Evolutionary conservation across 2,329 filamentous ascomycete species (phyloP).

Genomic region (Clonostachys chloroleuca): DNA sequence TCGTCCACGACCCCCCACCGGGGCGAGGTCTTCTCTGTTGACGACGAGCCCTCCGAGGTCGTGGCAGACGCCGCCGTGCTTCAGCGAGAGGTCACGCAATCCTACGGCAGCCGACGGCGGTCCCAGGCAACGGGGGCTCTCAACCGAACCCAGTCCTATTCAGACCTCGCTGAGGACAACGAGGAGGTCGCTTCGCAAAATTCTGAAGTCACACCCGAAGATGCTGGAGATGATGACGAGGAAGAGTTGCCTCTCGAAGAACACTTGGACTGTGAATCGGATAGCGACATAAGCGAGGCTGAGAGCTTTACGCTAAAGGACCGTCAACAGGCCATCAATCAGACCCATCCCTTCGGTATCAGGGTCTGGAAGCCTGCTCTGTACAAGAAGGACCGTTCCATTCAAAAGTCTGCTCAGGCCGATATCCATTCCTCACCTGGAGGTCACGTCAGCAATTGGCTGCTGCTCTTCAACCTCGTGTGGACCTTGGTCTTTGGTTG

Average conservation of each 20-base stretch:
- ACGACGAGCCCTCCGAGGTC: slow-evolving; percentile 81
- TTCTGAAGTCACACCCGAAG: slow-evolving; percentile 2
- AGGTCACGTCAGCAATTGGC: slow-evolving; percentile 76
- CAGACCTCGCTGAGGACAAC: slow-evolving; percentile 12
- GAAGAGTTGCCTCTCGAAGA: slow-evolving; percentile 40
- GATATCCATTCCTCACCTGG: slow-evolving; percentile 96
- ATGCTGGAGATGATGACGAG: slow-evolving; percentile 13
- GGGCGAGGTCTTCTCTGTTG: slow-evolving; percentile 83
- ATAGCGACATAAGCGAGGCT: slow-evolving; percentile 77
- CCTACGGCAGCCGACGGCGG: slow-evolving; percentile 22
- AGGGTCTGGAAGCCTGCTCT: slow-evolving; percentile 97
- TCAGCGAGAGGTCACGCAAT: slow-evolving; percentile 26
- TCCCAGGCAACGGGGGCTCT: slow-evolving; percentile 21
- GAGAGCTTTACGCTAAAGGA: slow-evolving; percentile 98
- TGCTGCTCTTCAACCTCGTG: slow-evolving; percentile 81
- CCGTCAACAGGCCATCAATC: slow-evolving; percentile 94
- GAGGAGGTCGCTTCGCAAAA: slow-evolving; percentile 3
- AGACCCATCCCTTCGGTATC: slow-evolving; percentile 98
- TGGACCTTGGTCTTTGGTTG: slow-evolving; percentile 94
- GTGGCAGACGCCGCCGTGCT: slow-evolving; percentile 58
- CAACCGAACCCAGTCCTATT: slow-evolving; percentile 35
- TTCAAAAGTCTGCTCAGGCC: slow-evolving; percentile 91
- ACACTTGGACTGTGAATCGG: slow-evolving; percentile 57
- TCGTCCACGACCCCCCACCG: slow-evolving; percentile 77
- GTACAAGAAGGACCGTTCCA: slow-evolving; percentile 96